Percentiles rank a stretch among this genome's conserved stretches.
These are phyloP conservation scores for Tephrocybe sp. DNA, from an alignment of 768 basidiomycete species.

Conservation along the genomic window DNA sequence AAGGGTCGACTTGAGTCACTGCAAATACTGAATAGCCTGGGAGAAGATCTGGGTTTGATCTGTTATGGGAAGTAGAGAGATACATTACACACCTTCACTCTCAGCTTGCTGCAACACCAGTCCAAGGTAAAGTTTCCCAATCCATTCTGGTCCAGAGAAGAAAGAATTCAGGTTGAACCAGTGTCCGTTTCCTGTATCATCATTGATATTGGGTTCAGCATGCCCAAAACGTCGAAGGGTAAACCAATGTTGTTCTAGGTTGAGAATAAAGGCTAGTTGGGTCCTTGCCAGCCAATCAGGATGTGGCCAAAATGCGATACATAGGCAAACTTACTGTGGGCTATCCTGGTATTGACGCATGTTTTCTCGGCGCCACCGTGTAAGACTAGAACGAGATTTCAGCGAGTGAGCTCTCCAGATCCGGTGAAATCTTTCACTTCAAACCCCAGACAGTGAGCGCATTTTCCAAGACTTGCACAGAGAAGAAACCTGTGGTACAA, in stretches of 20 bases:
- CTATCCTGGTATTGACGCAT: conserved; percentile 75
- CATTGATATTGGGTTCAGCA: conserved; percentile 37
- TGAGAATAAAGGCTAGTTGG: conserved; percentile 86
- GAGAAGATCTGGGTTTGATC: conserved; percentile 1
- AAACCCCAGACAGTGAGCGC: conserved; percentile 86
- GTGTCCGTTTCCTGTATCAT: conserved; percentile 29
- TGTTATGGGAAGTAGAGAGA: not conserved
- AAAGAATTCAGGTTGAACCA: conserved; percentile 80
- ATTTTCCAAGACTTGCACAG: conserved; percentile 83
- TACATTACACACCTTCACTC: conserved; percentile 66
- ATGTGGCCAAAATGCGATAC: not conserved
- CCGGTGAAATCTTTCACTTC: conserved; percentile 45
- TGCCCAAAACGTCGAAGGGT: conserved; percentile 79
- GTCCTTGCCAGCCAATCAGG: conserved; percentile 41
- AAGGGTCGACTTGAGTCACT: conserved; percentile 62
- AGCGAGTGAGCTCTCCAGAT: conserved; percentile 8
- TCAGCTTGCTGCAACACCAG: conserved; percentile 90
- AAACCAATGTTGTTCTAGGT: conserved; percentile 88
- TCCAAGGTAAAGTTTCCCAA: conserved; percentile 78
- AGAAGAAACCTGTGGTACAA: conserved; percentile 73
- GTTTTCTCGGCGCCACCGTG: conserved; percentile 81
- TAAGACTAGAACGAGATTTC: conserved; percentile 49
- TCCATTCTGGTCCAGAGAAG: conserved; percentile 72
- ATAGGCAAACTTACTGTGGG: conserved; percentile 58
- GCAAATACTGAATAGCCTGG: conserved; percentile 83